Percentiles rank a stretch among this genome's conserved stretches.
Conservation (phyloP, 1,139 yeast genomes). For the Yamadazyma diddensiae region DNA sequence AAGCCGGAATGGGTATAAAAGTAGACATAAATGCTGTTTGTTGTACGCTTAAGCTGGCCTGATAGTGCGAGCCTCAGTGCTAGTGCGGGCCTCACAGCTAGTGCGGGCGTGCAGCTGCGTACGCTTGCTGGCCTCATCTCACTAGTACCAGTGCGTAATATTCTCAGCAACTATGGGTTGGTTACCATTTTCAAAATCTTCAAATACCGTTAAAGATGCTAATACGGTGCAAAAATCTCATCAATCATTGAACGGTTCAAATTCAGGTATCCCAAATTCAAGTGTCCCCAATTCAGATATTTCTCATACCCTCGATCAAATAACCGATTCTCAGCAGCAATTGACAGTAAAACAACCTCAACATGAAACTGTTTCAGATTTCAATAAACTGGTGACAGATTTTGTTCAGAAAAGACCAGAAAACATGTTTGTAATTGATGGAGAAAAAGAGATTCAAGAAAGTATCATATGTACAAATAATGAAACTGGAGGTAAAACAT, state of each 20-base stretch:
- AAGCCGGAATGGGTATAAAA: conserved; percentile 51
- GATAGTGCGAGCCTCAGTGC: too few species aligned
- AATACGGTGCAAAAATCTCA: neutral
- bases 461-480: conserved; percentile 45
- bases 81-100: too few species aligned
- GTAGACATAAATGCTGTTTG: too few species aligned
- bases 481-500: conserved; percentile 42
- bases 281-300: conserved; percentile 34
- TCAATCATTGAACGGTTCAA: neutral
- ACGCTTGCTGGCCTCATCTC: too few species aligned
- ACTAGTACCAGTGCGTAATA: too few species aligned
- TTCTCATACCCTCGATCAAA: conserved; percentile 36
- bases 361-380: conserved; percentile 9
- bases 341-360: conserved; percentile 15
- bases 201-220: neutral
- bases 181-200: conserved; percentile 8
- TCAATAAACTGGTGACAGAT: conserved; percentile 14
- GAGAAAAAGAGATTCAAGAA: conserved; percentile 36
- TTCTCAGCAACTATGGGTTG: conserved; percentile 12
- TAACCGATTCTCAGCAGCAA: conserved; percentile 19
- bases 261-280: conserved; percentile 1
- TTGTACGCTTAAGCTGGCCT: too few species aligned
- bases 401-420: conserved; percentile 27
- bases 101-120: too few species aligned
- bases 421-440: conserved; percentile 42